Conservation (phyloP, 129 eudicot genomes). For the Solidago caesia region DNA sequence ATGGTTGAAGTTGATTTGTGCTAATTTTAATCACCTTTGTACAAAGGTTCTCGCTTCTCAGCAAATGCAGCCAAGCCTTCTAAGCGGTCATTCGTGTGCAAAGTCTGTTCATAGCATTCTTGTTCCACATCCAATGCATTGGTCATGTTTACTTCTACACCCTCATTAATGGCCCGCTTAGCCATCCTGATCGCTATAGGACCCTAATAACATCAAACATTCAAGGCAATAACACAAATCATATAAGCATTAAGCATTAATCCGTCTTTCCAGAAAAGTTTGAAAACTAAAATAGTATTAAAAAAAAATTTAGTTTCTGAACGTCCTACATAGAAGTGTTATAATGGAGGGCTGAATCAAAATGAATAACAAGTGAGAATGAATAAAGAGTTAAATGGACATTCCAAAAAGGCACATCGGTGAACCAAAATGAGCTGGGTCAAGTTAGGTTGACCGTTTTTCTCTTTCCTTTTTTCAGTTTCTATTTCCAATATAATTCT, state of each 20-base stretch:
- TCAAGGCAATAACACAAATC: constrained; percentile 14
- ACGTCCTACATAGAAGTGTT: not conserved
- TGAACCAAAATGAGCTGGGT: not conserved
- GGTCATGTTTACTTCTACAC: constrained; percentile 57
- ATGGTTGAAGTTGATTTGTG: not conserved
- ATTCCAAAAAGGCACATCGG: not conserved
- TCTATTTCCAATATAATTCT: not conserved
- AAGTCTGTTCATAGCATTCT: constrained; percentile 69
- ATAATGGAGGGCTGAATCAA: not conserved
- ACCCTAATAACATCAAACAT: constrained; percentile 47
- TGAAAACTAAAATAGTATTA: not conserved
- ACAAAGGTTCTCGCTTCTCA: constrained; percentile 79
- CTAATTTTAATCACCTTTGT: constrained; percentile 58
- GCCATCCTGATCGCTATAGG: constrained; percentile 92
- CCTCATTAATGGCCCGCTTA: constrained; percentile 78
- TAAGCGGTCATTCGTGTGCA: constrained; percentile 79
- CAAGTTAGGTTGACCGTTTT: not conserved
- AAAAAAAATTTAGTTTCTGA: not conserved
- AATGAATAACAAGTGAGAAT: not conserved
- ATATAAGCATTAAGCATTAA: not conserved
- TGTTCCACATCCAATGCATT: constrained; percentile 67
- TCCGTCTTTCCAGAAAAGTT: not conserved
- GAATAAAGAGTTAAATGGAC: not conserved
- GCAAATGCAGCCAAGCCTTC: constrained; percentile 95
- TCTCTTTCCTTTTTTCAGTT: not conserved